Conservation (phyloP, 352 stramenopile genomes). For the Phytophthora vignae region DNA sequence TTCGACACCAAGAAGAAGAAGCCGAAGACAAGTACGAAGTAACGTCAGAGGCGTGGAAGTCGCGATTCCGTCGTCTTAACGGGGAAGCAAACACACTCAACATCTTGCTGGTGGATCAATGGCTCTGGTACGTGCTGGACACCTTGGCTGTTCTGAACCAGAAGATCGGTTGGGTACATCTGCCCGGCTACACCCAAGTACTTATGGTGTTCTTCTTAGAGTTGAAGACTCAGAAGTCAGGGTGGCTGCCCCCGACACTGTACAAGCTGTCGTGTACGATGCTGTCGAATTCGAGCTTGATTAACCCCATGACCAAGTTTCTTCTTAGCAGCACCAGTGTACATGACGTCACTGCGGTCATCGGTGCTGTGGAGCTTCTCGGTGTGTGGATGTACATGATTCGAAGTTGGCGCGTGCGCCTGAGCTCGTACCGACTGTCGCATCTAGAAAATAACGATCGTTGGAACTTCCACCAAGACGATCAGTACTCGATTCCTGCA, state of each 20-base stretch:
- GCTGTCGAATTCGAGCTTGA: constrained; percentile 87
- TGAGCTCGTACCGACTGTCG: constrained; percentile 87
- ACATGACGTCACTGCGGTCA: constrained; percentile 88
- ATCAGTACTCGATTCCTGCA: constrained; percentile 90
- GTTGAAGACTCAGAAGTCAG: constrained; percentile 90
- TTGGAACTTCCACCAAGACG: constrained; percentile 92
- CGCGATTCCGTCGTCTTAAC: constrained; percentile 81
- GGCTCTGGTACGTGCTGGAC: constrained; percentile 91
- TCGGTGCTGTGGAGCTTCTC: constrained; percentile 86
- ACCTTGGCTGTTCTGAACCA: constrained; percentile 90
- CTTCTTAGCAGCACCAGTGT: constrained; percentile 88
- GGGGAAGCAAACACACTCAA: constrained; percentile 89
- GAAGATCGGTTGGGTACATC: constrained; percentile 89
- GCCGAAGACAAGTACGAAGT: constrained; percentile 92
- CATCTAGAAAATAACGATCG: constrained; percentile 91
- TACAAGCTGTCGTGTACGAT: constrained; percentile 93
- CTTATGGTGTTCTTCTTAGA: constrained; percentile 91
- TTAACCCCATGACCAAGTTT: constrained; percentile 93
- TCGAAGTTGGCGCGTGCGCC: constrained; percentile 87
- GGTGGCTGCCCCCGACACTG: constrained; percentile 84
- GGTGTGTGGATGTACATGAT: constrained; percentile 94
- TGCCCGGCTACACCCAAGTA: constrained; percentile 88
- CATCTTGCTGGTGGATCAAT: constrained; percentile 89
- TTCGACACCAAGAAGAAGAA: constrained; percentile 90
- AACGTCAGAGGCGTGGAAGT: constrained; percentile 83